Percentiles rank a stretch among this genome's conserved stretches.
Evolutionary conservation across 768 basidiomycete species (phyloP).

Genomic region (Lyophyllum decastes): DNA sequence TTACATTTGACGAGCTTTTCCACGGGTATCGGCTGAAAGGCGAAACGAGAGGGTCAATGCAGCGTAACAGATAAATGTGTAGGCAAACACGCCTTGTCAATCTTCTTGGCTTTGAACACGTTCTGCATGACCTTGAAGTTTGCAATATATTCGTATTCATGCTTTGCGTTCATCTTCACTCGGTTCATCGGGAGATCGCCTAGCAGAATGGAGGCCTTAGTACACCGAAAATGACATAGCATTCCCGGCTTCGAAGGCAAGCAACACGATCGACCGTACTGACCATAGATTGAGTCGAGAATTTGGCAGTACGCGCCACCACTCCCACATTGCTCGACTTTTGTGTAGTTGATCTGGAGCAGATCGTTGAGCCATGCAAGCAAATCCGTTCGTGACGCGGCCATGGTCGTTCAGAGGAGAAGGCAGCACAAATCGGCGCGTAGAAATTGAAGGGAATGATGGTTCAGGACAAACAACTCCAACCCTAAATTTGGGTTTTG

Average conservation of each 20-base stretch:
- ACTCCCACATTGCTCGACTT: constrained; percentile 88
- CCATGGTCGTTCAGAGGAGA: constrained; percentile 39
- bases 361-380: constrained; percentile 94
- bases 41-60: constrained; percentile 11
- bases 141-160: constrained; percentile 92
- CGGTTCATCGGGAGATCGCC: constrained; percentile 88
- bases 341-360: constrained; percentile 87
- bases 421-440: constrained; percentile 2
- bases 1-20: constrained; percentile 96
- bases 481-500: constrained; percentile 6
- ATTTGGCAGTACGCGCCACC: constrained; percentile 96
- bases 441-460: constrained; percentile 4
- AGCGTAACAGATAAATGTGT: neutral
- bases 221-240: constrained; percentile 4
- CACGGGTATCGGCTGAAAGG: constrained; percentile 84
- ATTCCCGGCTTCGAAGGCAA: constrained; percentile 2
- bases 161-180: constrained; percentile 96
- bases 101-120: constrained; percentile 86
- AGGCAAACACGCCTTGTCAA: constrained; percentile 78
- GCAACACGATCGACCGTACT: constrained; percentile 27
- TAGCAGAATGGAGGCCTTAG: constrained; percentile 28
- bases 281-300: constrained; percentile 92
- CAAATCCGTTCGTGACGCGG: constrained; percentile 83
- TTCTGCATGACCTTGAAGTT: constrained; percentile 98
- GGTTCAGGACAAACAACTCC: constrained; percentile 1